These are phyloP conservation scores for Penicillium turbatum DNA, from an alignment of 495 filamentous ascomycete species.

Conservation along the genomic window DNA sequence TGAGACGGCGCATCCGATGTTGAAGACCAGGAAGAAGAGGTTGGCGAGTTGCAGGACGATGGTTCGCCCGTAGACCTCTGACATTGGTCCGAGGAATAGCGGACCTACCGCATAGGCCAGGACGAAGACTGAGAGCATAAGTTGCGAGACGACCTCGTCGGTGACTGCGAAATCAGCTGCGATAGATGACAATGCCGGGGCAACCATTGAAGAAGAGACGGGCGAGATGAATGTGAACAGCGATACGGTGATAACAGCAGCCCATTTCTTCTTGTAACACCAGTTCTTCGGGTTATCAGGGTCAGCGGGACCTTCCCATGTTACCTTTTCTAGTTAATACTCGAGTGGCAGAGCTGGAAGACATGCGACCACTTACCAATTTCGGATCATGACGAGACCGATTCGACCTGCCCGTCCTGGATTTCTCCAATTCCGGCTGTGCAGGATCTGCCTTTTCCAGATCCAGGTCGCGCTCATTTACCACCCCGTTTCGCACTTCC, in stretches of 20 bases:
- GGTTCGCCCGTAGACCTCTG: constrained; percentile 69
- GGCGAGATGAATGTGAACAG: constrained; percentile 72
- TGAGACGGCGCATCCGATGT: constrained; percentile 51
- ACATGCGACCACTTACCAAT: constrained; percentile 18
- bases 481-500: constrained; percentile 27
- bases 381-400: constrained; percentile 21
- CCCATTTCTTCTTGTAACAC: constrained; percentile 56
- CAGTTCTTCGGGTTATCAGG: constrained; percentile 59
- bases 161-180: constrained; percentile 57
- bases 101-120: constrained; percentile 71
- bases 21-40: constrained; percentile 60
- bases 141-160: constrained; percentile 48
- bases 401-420: constrained; percentile 19
- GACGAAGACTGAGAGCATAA: constrained; percentile 69
- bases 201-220: constrained; percentile 66
- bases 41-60: constrained; percentile 59
- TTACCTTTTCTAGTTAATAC: constrained; percentile 32
- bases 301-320: constrained; percentile 55
- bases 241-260: constrained; percentile 52
- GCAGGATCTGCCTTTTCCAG: constrained; percentile 21
- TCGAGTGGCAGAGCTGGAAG: background rate
- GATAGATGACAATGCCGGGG: constrained; percentile 58
- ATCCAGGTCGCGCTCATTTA: constrained; percentile 33
- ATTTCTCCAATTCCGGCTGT: constrained; percentile 22
- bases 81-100: constrained; percentile 64